A percentile compares a stretch with the other conserved stretches of the same genome.
phyloP scores from a whole-genome alignment of 2,329 filamentous ascomycete species.

The Alternaria viburni region DNA sequence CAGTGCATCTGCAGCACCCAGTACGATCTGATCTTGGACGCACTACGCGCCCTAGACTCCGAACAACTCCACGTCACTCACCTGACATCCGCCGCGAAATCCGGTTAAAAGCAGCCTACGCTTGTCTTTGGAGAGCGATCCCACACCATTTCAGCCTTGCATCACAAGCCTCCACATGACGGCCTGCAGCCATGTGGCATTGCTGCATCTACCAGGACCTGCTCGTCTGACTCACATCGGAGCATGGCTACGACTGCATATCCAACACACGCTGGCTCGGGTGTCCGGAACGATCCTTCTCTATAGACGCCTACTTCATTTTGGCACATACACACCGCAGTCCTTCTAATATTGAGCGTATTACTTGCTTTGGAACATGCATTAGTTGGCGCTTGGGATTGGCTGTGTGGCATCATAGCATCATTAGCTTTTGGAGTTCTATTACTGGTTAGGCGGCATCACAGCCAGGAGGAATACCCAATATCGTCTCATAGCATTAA shows the following conservation, averaged over 20 bases:
- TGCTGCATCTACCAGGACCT: slow-evolving; percentile 23
- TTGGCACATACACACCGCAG: slow-evolving; percentile 26
- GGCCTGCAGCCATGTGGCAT: slow-evolving; percentile 24
- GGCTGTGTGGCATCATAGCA: slow-evolving; percentile 22
- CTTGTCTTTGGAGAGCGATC: slow-evolving; percentile 18
- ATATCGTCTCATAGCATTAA: slow-evolving; percentile 28
- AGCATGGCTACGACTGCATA: slow-evolving; percentile 28
- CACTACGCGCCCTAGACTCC: slow-evolving; percentile 27
- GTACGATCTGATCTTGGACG: slow-evolving; percentile 37
- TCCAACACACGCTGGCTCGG: slow-evolving; percentile 47
- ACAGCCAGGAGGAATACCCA: slow-evolving; percentile 30
- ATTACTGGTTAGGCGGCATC: slow-evolving; percentile 23
- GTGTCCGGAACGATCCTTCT: slow-evolving; percentile 39
- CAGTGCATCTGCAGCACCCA: slow-evolving; percentile 31
- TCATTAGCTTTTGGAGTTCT: slow-evolving; percentile 26
- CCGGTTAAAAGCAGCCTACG: slow-evolving; percentile 28
- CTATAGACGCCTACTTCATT: slow-evolving; percentile 37
- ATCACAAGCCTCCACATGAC: slow-evolving; percentile 7
- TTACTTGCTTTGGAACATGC: slow-evolving; percentile 31
- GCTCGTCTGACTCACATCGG: slow-evolving; percentile 34
- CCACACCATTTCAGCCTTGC: slow-evolving; percentile 21
- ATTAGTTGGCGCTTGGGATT: slow-evolving; percentile 42
- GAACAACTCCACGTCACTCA: slow-evolving; percentile 26
- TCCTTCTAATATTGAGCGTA: slow-evolving; percentile 48
- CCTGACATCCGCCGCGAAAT: slow-evolving; percentile 24